Conservation (phyloP, 306 rosid species). For the Prunus padus region DNA sequence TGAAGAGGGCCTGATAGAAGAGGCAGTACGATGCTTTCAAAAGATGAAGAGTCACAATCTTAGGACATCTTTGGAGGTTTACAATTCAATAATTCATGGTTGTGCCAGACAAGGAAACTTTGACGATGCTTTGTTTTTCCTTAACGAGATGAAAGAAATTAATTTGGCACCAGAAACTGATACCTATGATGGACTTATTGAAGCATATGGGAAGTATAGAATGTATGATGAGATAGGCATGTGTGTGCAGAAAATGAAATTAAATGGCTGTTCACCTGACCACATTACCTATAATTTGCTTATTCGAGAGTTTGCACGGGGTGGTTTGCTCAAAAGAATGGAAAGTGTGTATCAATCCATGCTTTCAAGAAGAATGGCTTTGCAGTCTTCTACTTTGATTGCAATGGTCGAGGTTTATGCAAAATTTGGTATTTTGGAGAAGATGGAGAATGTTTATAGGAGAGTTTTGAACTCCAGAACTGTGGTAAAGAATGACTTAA, state of each 20-base stretch:
- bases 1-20: conserved; percentile 58
- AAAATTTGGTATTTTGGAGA: conserved; percentile 58
- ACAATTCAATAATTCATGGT: conserved; percentile 56
- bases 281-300: conserved; percentile 65
- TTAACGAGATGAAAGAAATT: conserved; percentile 56
- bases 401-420: conserved; percentile 73
- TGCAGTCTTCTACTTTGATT: conserved; percentile 57
- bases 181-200: conserved; percentile 60
- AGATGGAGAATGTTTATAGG: conserved; percentile 62
- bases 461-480: conserved; percentile 44
- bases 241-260: conserved; percentile 63
- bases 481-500: conserved; percentile 50
- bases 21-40: conserved; percentile 42
- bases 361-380: conserved; percentile 55
- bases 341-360: conserved; percentile 54
- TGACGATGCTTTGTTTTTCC: conserved; percentile 38
- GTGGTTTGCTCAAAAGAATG: conserved; percentile 59
- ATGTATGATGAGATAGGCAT: conserved; percentile 68
- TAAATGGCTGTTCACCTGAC: conserved; percentile 56
- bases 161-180: conserved; percentile 43
- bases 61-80: conserved; percentile 42
- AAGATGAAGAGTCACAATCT: conserved; percentile 54
- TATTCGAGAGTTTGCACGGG: conserved; percentile 59
- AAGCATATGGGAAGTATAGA: conserved; percentile 62
- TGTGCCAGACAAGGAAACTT: conserved; percentile 49